Conservation (phyloP, 257 asterid genomes). For the Solanum boliviense region DNA sequence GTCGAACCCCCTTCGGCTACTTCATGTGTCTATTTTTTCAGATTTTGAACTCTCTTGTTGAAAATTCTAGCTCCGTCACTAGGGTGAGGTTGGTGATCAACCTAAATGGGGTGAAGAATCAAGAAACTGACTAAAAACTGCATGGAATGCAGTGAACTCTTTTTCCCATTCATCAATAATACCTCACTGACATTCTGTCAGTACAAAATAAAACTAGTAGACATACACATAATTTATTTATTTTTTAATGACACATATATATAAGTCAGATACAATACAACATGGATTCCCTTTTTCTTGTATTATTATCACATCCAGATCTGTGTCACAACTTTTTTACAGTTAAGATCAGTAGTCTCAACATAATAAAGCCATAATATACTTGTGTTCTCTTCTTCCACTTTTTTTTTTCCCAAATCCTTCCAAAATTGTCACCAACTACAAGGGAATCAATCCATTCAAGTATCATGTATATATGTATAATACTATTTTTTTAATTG, state of each 20-base stretch:
- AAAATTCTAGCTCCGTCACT: too few species aligned
- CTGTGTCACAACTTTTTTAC: neutral
- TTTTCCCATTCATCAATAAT: slow-evolving; percentile 33
- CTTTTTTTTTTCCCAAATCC: slow-evolving; percentile 59
- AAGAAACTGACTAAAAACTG: slow-evolving; percentile 16
- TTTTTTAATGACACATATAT: slow-evolving; percentile 6
- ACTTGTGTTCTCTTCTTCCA: slow-evolving; percentile 38
- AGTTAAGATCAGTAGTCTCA: neutral
- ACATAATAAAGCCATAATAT: slow-evolving; percentile 36
- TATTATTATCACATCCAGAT: slow-evolving; percentile 18
- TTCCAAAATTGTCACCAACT: slow-evolving; percentile 88
- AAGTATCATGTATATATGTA: slow-evolving; percentile 24
- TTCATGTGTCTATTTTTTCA: too few species aligned
- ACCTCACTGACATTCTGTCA: slow-evolving; percentile 40
- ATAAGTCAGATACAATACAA: slow-evolving; percentile 55
- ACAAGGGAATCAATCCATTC: slow-evolving; percentile 62
- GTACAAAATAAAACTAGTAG: slow-evolving; percentile 7
- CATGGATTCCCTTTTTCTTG: slow-evolving; percentile 75
- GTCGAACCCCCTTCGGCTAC: too few species aligned
- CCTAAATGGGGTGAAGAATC: neutral
- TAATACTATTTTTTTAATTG: slow-evolving; percentile 24
- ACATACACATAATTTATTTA: slow-evolving; percentile 5
- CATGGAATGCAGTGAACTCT: slow-evolving; percentile 24
- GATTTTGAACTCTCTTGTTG: too few species aligned
- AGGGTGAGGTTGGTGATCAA: too few species aligned